Conservation (phyloP, 2,329 filamentous ascomycete genomes). For the Hymenoscyphus fraxineus region DNA sequence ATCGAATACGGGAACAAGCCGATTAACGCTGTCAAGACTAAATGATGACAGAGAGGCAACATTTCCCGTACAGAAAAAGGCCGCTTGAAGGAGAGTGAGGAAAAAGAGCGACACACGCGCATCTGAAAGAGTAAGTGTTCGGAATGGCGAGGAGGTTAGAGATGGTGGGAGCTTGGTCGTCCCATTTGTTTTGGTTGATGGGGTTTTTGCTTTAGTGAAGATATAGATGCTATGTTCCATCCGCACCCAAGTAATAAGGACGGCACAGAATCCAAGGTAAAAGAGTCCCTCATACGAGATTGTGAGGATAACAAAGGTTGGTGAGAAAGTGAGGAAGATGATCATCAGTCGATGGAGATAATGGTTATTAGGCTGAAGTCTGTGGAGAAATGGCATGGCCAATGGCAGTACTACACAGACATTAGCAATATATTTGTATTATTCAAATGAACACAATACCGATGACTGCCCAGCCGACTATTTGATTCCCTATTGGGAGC, state of each 20-base stretch:
- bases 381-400: constrained; percentile 75
- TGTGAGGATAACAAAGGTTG: constrained; percentile 90
- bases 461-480: constrained; percentile 78
- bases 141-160: constrained; percentile 37
- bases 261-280: constrained; percentile 83
- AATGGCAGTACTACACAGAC: constrained; percentile 61
- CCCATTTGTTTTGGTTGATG: constrained; percentile 19
- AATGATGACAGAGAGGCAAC: constrained; percentile 92
- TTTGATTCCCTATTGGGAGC: constrained; percentile 80
- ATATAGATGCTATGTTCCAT: constrained; percentile 75
- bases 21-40: constrained; percentile 82
- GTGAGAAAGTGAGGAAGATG: constrained; percentile 88
- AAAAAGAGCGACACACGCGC: constrained; percentile 89
- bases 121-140: constrained; percentile 76
- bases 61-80: constrained; percentile 96
- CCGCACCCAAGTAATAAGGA: constrained; percentile 84
- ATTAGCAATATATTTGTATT: constrained; percentile 8
- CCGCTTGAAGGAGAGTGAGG: constrained; percentile 88
- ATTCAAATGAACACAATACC: constrained; percentile 44
- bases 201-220: constrained; percentile 35
- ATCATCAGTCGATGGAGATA: constrained; percentile 87
- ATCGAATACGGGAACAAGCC: constrained; percentile 87
- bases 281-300: constrained; percentile 98
- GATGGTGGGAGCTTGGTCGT: constrained; percentile 23
- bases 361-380: constrained; percentile 74